These are phyloP conservation scores for Pseudogymnoascus sp. DNA, from an alignment of 2,329 filamentous ascomycete species.

Conservation along the genomic window DNA sequence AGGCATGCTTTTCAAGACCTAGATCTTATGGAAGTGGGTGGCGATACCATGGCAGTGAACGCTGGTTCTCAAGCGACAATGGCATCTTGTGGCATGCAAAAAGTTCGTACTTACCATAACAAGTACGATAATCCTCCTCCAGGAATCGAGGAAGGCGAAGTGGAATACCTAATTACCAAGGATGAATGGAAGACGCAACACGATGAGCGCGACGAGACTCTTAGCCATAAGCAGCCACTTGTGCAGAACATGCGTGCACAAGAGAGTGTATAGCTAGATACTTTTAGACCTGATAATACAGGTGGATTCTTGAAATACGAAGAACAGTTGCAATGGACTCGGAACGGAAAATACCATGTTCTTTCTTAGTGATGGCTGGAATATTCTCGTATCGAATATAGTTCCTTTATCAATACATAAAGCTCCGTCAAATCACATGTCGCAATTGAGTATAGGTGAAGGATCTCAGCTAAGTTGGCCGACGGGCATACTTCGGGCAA, in stretches of 20 bases:
- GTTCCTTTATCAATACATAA: background rate
- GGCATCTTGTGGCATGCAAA: background rate
- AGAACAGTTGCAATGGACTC: background rate
- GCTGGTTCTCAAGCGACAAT: slow-evolving; percentile 22
- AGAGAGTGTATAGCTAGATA: background rate
- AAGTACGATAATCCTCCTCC: slow-evolving; percentile 5
- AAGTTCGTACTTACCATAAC: background rate
- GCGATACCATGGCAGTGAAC: slow-evolving; percentile 29
- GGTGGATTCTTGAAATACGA: background rate
- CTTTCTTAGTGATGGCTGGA: background rate
- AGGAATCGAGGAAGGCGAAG: slow-evolving; percentile 3
- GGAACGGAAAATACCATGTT: background rate
- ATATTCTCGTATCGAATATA: background rate
- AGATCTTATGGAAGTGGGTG: slow-evolving; percentile 21
- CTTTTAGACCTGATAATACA: background rate
- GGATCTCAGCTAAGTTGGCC: background rate
- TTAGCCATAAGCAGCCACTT: background rate
- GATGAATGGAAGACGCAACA: background rate
- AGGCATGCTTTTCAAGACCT: slow-evolving; percentile 28
- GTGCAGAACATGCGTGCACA: background rate
- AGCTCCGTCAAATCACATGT: background rate
- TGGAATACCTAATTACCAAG: background rate
- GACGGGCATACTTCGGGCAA: background rate
- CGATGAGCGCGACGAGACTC: background rate
- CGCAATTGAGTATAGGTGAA: background rate